Evolutionary conservation across 805 yeast species (phyloP), one percentile per base, ranked within the genome.

Genomic region (Schwanniomyces occidentalis): DNA sequence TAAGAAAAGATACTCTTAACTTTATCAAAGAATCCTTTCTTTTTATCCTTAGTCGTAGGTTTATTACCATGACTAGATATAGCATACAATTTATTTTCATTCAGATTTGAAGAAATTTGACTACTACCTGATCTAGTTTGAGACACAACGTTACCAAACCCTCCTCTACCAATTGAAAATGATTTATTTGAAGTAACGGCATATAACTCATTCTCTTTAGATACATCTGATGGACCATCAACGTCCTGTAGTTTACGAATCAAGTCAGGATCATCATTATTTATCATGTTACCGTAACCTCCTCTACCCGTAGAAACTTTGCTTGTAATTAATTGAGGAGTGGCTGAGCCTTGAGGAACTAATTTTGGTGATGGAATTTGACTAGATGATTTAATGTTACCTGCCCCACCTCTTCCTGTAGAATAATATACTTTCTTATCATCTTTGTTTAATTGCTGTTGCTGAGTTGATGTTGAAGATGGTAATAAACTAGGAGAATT

Each of bases 341-440:
- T 76, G 42, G 72, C 75, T 4, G 80, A 71, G 3, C 85, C 84
- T 44, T 73, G 78, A 2, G 76, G 76, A 3, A 71, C 76, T 20
- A 77, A 65, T 31, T 69, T 74, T 3, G 84, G 84, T 6, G 76
- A 66, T 3, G 79, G 78, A 16, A 64, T 55, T 20, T 63, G 56
- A 24, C 52, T 46, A 8, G 75, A 54, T 3, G 65, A 46, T 45
- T 72, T 65, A 35, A 82, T 76, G 56, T 83, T 83, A 5, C 90
- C 90, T 1, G 83, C 82, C 7, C 91, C 91, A 8, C 91, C 91
- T 44, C 91, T 71, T 4, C 90, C 90, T 0, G 89, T 82, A n/a
- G 86, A 71, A 45, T 73, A 74, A 38, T 62, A 65, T 5, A 63
- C 52, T 43, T 48, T 57, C 38, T 59, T 61, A 27, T 56, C 62